phyloP scores from a whole-genome alignment of 2,329 filamentous ascomycete genomes.

The Claviceps cyperi region DNA sequence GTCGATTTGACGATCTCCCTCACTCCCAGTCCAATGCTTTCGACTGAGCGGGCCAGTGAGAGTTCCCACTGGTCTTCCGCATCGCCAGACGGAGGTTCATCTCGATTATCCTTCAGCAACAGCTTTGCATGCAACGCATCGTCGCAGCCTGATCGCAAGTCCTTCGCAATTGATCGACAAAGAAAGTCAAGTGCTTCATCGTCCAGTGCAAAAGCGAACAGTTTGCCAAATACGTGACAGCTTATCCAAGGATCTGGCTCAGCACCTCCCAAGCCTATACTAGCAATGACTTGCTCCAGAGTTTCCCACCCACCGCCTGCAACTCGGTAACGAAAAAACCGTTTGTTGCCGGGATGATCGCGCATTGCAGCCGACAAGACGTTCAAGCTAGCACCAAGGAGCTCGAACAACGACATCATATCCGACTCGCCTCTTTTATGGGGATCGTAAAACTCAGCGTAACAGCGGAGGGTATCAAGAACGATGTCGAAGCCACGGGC shows the following conservation, averaged over 20 bases:
- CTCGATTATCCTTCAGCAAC: conserved; percentile 11
- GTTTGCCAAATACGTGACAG: conserved; percentile 65
- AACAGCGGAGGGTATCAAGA: conserved; percentile 51
- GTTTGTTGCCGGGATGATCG: conserved; percentile 70
- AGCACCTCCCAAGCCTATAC: conserved; percentile 48
- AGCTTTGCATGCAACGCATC: conserved; percentile 4
- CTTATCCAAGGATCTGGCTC: conserved; percentile 55
- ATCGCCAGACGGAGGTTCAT: background rate
- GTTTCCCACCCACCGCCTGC: conserved; percentile 66
- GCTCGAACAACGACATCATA: conserved; percentile 49
- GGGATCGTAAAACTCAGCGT: conserved; percentile 66
- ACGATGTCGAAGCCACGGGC: conserved; percentile 65
- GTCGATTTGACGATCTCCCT: conserved; percentile 34
- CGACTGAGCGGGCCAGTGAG: conserved; percentile 21
- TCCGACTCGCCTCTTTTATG: conserved; percentile 45
- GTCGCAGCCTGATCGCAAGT: conserved; percentile 18
- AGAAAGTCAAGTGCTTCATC: conserved; percentile 60
- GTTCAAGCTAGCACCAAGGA: conserved; percentile 57
- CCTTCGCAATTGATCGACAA: conserved; percentile 39
- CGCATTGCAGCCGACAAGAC: conserved; percentile 63
- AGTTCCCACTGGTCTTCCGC: conserved; percentile 25
- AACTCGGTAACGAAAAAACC: conserved; percentile 69
- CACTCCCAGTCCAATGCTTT: conserved; percentile 26
- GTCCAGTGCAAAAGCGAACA: conserved; percentile 68
- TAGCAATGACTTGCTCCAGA: conserved; percentile 57